Evolutionary conservation across 495 filamentous ascomycete genomes (phyloP).

Genomic region (Paragyromitra xinjiangensis): DNA sequence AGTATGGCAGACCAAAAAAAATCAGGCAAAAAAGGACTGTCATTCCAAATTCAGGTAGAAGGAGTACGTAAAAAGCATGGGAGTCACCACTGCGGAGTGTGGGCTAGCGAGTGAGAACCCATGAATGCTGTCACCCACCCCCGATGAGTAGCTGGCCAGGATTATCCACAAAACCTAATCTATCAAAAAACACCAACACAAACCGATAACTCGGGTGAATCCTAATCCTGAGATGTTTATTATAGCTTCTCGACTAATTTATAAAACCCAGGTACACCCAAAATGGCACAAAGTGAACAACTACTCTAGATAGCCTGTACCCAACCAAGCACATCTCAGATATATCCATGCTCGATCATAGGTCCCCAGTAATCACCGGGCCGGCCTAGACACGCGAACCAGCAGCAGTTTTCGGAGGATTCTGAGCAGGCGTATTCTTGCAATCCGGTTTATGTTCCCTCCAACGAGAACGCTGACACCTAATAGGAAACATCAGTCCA

Average conservation of each 20-base stretch:
- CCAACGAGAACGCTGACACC: slow-evolving; percentile 17
- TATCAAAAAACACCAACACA: background rate
- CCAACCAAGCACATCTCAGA: background rate
- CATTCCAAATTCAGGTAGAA: too few species aligned
- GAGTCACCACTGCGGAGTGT: background rate
- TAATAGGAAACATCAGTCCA: slow-evolving; percentile 2
- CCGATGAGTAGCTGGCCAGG: too few species aligned
- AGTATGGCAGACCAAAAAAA: too few species aligned
- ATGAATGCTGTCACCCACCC: background rate
- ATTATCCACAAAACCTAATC: too few species aligned
- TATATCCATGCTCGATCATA: background rate
- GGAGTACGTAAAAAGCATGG: too few species aligned
- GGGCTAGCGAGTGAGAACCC: background rate
- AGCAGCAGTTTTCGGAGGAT: background rate
- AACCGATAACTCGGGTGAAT: background rate
- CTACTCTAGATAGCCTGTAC: background rate
- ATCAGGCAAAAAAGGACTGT: too few species aligned
- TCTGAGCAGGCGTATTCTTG: background rate
- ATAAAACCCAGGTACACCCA: background rate
- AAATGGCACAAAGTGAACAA: background rate
- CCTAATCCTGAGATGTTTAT: background rate
- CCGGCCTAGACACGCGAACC: background rate
- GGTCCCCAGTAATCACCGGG: background rate
- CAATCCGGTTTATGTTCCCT: slow-evolving; percentile 11
- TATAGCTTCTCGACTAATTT: background rate